Base-by-base conservation (phyloP, 805 yeast species). In the Yamadazyma endophytica region DNA sequence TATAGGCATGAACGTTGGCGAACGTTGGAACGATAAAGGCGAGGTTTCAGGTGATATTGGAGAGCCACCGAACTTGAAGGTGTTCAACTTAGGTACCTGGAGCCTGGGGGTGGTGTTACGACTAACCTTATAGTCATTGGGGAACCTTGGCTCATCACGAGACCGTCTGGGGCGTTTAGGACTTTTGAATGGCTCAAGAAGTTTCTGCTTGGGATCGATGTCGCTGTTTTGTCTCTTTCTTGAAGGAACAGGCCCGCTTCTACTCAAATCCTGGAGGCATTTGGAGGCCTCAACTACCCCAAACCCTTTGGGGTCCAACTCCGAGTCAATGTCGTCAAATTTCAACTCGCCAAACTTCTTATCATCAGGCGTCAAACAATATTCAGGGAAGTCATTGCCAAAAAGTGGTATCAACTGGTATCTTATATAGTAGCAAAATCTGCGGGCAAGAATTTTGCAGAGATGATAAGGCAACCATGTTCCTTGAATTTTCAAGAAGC, bases 401-500 rank as follows among this genome's bases (percentile, higher is more conserved):
- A 88, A 88, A 6, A 88, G 43, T 2, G 96, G 96, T 17, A 86
- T 72, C 42, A 88, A 60, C 13, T 83, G 75, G 51, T 65, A 82
- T 35, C 96, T 65, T 26, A 88, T 82, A 35, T 79, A 76, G 55
- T 73, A 87, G 59, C 95, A 84, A 46, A 87, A 83, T 31, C 82
- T 72, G 20, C 75, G 55, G 3, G 95, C 90, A 32, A 88, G 61
- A 19, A 73, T 59, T 37, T 68, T 69, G 15, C 94, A 87, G 30
- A 83, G 64, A 7, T 70, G 73, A 48, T 59, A 81, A 2, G 95
- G 90, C 23, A 87, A 59, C 96, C 96, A 89, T 6, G 96, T 86
- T 4, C 97, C 97, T 60, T 88, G 97, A 43, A 89, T 86, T 63
- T 87, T 87, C 42, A 88, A 70, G 47, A 77, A 86, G 2, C 96